Evolutionary conservation across 345 rosid genomes (phyloP).

Genomic region (Theobroma cacao): DNA sequence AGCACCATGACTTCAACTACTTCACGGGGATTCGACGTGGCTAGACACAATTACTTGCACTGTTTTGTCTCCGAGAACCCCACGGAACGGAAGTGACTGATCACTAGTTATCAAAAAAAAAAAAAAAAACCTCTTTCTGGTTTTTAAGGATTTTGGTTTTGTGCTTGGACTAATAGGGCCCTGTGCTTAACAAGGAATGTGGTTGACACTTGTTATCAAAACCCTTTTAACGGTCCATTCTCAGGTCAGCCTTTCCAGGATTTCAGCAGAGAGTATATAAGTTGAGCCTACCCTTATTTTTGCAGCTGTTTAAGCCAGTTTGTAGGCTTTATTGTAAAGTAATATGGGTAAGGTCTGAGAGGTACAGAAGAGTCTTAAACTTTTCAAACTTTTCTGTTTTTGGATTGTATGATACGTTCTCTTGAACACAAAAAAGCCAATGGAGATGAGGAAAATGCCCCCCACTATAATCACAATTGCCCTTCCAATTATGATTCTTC

Average conservation of each 20-base stretch:
- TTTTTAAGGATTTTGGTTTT: slow-evolving; percentile 9
- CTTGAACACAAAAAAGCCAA: slow-evolving; percentile 8
- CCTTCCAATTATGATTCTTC: not conserved
- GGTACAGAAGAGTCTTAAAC: slow-evolving; percentile 7
- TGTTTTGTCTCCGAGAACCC: not conserved
- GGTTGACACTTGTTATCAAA: slow-evolving; percentile 13
- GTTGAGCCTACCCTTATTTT: slow-evolving; percentile 7
- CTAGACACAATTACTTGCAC: slow-evolving; percentile 24
- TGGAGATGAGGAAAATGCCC: not conserved
- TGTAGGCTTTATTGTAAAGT: slow-evolving; percentile 13
- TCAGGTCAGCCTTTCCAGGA: slow-evolving; percentile 8
- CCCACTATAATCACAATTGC: not conserved
- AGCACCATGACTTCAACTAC: slow-evolving; percentile 96
- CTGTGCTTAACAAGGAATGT: slow-evolving; percentile 8
- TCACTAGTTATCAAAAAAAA: not conserved
- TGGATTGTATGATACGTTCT: slow-evolving; percentile 14
- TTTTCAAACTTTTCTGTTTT: not conserved
- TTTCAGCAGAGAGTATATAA: slow-evolving; percentile 15
- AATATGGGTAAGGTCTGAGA: slow-evolving; percentile 9
- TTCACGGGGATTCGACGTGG: slow-evolving; percentile 73
- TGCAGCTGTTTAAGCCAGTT: slow-evolving; percentile 8
- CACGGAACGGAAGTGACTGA: slow-evolving; percentile 18
- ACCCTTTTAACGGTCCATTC: not conserved
- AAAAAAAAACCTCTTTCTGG: slow-evolving; percentile 12
- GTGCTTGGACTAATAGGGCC: not conserved